Evolutionary conservation across 768 basidiomycete genomes (phyloP).

Genomic region (Tephrocybe sp.): DNA sequence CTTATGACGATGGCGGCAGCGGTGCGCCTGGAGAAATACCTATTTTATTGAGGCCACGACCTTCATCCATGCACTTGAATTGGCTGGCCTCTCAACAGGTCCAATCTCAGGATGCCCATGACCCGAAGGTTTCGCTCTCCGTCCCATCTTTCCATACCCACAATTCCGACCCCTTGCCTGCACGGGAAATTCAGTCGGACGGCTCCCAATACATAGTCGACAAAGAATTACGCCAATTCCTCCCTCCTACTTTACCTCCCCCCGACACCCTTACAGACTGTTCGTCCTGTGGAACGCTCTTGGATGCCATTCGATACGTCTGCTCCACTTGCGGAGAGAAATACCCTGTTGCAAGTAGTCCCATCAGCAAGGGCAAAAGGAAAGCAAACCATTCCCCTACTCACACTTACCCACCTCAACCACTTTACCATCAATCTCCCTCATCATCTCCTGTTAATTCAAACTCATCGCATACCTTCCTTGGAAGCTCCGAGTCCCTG

Average conservation of each 20-base stretch:
- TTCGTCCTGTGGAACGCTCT: conserved; percentile 71
- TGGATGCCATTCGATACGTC: conserved; percentile 88
- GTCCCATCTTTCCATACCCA: conserved; percentile 27
- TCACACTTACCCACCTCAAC: conserved; percentile 33
- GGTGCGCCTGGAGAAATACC: conserved; percentile 22
- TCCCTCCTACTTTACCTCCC: conserved; percentile 49
- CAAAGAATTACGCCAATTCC: conserved; percentile 52
- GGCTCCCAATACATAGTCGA: conserved; percentile 21
- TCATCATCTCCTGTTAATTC: conserved; percentile 22
- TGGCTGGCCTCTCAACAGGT: conserved; percentile 63
- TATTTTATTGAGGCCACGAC: conserved; percentile 40
- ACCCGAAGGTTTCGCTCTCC: conserved; percentile 20
- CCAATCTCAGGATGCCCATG: conserved; percentile 26
- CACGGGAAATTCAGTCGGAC: conserved; percentile 10
- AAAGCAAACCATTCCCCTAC: conserved; percentile 29
- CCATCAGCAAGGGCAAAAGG: conserved; percentile 50
- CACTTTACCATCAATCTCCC: conserved; percentile 28
- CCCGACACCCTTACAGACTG: conserved; percentile 73
- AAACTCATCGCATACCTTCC: conserved; percentile 36
- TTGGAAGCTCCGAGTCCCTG: conserved; percentile 28
- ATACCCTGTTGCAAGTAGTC: conserved; percentile 36
- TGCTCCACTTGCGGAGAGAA: conserved; percentile 88
- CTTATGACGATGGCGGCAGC: conserved; percentile 46
- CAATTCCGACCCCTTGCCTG: conserved; percentile 27
- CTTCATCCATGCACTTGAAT: conserved; percentile 63